Base-by-base conservation (phyloP, 768 basidiomycete species). In the Tylopilus vinaceipallidus region DNA sequence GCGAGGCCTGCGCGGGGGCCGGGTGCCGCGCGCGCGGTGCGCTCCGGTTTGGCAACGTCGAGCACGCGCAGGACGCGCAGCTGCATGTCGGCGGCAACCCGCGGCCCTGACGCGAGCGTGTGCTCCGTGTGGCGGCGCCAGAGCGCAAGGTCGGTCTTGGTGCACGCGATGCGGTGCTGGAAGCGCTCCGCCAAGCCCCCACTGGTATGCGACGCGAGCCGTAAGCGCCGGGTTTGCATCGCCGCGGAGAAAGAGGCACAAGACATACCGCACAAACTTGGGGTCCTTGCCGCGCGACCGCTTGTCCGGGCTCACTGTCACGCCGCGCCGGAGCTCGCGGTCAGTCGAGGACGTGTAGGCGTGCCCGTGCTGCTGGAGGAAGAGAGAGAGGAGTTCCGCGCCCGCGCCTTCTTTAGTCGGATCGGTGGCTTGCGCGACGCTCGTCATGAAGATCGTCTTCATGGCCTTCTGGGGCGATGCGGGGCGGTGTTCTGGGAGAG, bases 271-370 rank as follows among this genome's bases (percentile, higher is more conserved):
- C 35, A 75, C 42, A 36, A 77, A 77, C 54, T 74, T 81, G 26
- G 67, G 62, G 23, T 67, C 71, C 59, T 74, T 76, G 14, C 69
- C 71, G 41, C 69, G 71, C 32, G 67, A 67, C 19, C 66, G 66
- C 65, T 84, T 85, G 55, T 79, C 74, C 0, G 84, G 84, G 63
- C 82, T 86, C 45, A 82, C 57, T 51, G 74, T 73, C 33, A 86
- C 56, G 1, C 81, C 83, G n/a, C 80, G 74, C 11, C 69, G 68
- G 2, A 71, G 60, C 54, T 77, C 72, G 2, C 59, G 61, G 39
- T 73, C 71, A 14, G 66, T 62, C 23, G 62, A 55, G 8, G 71
- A 69, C 3, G 60, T 72, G 63, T 55, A 75, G 45, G 41, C 70
- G 50, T 61, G 61, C 0, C 66, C 67, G 33, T 78, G 70, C 53